Percentiles rank a stretch among this genome's conserved stretches.
Conservation (phyloP, 2,329 filamentous ascomycete genomes). For the Dichotomopilus funicola region DNA sequence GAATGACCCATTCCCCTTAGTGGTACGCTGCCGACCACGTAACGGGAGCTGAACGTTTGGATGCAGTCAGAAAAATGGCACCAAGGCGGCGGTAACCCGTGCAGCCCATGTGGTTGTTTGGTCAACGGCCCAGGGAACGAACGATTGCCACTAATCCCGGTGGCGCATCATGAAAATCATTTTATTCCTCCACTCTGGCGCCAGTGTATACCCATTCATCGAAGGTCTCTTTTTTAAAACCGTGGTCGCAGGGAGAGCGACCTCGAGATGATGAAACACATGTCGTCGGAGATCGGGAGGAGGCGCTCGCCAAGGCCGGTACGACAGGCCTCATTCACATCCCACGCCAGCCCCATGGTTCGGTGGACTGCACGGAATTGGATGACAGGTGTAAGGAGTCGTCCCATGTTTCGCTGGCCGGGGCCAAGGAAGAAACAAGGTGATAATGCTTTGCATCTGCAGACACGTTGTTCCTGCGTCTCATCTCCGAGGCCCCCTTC, state of each 20-base stretch:
- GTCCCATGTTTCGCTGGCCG: conserved; percentile 13
- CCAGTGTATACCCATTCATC: neutral
- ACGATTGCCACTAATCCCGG: conserved; percentile 8
- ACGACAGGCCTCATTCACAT: conserved; percentile 1
- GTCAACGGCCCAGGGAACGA: neutral
- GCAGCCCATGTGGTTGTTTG: conserved; percentile 7
- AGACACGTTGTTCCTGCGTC: no score
- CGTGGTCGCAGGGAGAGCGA: conserved; percentile 10
- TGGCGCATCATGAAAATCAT: conserved; percentile 13
- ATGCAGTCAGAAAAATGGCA: no score
- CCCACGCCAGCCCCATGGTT: neutral
- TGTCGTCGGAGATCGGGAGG: conserved; percentile 18
- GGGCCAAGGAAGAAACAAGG: neutral
- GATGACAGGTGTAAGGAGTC: conserved; percentile 5
- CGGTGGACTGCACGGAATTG: conserved; percentile 1
- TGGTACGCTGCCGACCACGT: neutral
- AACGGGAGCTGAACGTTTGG: neutral
- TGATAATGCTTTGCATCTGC: neutral
- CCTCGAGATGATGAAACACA: conserved; percentile 23
- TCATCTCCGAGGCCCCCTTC: no score
- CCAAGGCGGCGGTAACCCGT: neutral
- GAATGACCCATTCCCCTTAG: neutral
- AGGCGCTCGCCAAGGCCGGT: conserved; percentile 16
- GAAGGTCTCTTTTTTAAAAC: neutral
- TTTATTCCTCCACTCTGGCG: neutral